These are phyloP conservation scores for Schizochytrium sp. DNA, from an alignment of 108 stramenopile species.

Conservation along the genomic window DNA sequence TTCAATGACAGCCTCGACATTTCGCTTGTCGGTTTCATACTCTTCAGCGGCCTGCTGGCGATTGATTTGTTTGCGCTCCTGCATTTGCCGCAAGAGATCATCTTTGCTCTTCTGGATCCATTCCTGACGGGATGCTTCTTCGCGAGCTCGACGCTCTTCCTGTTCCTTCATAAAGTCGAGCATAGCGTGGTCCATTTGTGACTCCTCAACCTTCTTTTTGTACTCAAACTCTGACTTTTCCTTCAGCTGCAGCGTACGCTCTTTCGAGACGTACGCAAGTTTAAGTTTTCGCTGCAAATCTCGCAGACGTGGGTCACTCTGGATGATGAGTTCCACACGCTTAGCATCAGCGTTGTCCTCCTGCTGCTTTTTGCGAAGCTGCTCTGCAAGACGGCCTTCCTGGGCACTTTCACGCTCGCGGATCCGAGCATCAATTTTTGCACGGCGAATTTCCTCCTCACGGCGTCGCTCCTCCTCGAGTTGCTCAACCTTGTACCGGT, in stretches of 20 bases:
- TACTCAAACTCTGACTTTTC: constrained; percentile 53
- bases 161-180: constrained; percentile 35
- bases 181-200: constrained; percentile 57
- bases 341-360: constrained; percentile 55
- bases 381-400: constrained; percentile 31
- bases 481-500: constrained; percentile 37
- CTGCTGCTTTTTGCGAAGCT: background rate
- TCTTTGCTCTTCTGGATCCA: constrained; percentile 47
- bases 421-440: background rate
- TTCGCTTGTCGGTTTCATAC: constrained; percentile 41
- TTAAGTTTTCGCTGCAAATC: constrained; percentile 58
- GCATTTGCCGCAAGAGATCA: constrained; percentile 49
- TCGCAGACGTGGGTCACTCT: constrained; percentile 45
- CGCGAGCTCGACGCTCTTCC: constrained; percentile 41
- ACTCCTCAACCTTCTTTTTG: constrained; percentile 16
- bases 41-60: constrained; percentile 18
- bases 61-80: constrained; percentile 41
- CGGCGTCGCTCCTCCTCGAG: constrained; percentile 60
- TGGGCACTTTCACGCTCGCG: constrained; percentile 26
- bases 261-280: constrained; percentile 41
- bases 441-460: constrained; percentile 37
- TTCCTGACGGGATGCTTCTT: constrained; percentile 20
- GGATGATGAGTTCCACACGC: constrained; percentile 58
- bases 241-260: constrained; percentile 32
- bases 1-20: constrained; percentile 51